Conservation (phyloP, 441 rosid species). For the Theobroma grandiflorum region DNA sequence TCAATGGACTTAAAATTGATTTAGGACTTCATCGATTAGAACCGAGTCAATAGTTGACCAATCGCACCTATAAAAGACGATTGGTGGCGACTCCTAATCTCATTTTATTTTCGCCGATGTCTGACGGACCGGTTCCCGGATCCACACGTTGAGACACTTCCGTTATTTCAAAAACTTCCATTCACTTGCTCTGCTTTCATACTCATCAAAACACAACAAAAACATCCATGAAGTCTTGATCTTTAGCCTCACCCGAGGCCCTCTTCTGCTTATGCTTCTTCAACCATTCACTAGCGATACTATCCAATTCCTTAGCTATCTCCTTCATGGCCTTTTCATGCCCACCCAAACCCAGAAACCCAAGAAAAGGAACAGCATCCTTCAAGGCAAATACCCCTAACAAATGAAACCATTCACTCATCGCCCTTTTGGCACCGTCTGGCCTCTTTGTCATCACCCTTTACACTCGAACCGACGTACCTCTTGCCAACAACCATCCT, state of each 20-base stretch:
- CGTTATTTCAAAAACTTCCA: too few species aligned
- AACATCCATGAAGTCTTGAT: constrained; percentile 50
- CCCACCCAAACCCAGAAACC: constrained; percentile 52
- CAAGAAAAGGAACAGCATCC: constrained; percentile 47
- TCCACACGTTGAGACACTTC: too few species aligned
- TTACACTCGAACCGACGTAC: not conserved
- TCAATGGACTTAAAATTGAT: too few species aligned
- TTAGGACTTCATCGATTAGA: too few species aligned
- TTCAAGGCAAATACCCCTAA: constrained; percentile 37
- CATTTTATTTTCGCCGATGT: too few species aligned
- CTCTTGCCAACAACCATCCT: constrained; percentile 41
- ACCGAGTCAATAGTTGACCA: too few species aligned
- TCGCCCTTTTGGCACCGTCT: constrained; percentile 30
- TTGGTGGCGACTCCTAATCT: too few species aligned
- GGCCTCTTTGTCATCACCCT: constrained; percentile 20
- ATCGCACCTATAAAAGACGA: too few species aligned
- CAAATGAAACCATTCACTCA: constrained; percentile 36
- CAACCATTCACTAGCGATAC: constrained; percentile 38
- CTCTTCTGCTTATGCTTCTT: constrained; percentile 35
- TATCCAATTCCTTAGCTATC: constrained; percentile 36
- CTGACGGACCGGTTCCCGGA: too few species aligned
- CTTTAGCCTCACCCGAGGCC: constrained; percentile 11
- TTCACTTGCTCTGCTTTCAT: too few species aligned
- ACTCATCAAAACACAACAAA: too few species aligned
- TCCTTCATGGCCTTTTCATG: constrained; percentile 46